Conservation (phyloP, 768 basidiomycete species). For the Russula emetica region DNA sequence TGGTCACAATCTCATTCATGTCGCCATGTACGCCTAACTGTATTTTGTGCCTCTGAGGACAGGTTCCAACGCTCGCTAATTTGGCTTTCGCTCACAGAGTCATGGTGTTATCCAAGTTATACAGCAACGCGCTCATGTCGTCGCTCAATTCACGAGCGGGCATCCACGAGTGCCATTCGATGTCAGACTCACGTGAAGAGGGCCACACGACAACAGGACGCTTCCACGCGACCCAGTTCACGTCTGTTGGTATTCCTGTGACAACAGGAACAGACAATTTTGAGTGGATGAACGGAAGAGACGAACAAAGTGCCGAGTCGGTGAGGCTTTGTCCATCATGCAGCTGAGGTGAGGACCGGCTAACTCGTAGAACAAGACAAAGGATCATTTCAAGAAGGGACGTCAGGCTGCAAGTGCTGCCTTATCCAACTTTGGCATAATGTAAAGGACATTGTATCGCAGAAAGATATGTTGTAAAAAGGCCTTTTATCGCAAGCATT, state of each 20-base stretch:
- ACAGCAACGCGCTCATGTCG: constrained; percentile 17
- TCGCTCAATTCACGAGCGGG: constrained; percentile 13
- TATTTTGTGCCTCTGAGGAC: neutral
- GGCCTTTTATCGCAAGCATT: neutral
- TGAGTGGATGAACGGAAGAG: neutral
- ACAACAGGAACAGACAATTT: neutral
- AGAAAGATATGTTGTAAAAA: neutral
- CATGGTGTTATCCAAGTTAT: constrained; percentile 8
- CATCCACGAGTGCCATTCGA: neutral
- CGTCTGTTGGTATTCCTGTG: neutral
- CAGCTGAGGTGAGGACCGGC: neutral
- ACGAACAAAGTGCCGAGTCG: neutral
- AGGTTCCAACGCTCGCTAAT: neutral
- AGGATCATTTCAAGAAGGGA: neutral
- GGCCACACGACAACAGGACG: neutral
- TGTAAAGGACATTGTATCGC: neutral
- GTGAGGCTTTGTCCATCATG: neutral
- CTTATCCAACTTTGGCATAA: neutral
- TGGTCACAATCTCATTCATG: neutral
- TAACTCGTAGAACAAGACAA: neutral
- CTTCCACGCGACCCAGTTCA: neutral
- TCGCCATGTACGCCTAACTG: neutral
- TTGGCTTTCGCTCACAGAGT: neutral
- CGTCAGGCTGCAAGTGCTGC: neutral
- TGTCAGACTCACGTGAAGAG: neutral